These are phyloP conservation scores for Penicillium desertorum DNA, from an alignment of 495 filamentous ascomycete genomes.

Conservation along the genomic window DNA sequence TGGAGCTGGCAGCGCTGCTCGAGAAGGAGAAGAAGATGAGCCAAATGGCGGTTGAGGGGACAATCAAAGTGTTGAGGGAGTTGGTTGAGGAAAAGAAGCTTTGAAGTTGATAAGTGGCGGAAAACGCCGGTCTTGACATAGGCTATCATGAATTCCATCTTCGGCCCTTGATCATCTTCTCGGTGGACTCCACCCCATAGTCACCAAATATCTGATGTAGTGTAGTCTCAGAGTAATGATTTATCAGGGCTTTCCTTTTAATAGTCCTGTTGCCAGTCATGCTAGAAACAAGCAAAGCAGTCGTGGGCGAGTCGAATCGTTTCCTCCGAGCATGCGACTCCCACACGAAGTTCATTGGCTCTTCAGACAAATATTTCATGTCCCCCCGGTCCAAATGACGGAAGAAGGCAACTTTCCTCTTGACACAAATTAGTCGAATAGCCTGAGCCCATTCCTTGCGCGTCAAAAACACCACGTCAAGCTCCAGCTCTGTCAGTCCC, in stretches of 20 bases:
- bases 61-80: slow-evolving; percentile 34
- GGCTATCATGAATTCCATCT: neutral
- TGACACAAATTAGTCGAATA: slow-evolving; percentile 10
- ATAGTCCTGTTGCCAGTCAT: slow-evolving; percentile 1
- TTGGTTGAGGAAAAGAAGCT: slow-evolving; percentile 35
- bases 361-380: too few species aligned
- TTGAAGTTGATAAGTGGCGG: neutral
- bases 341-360: slow-evolving; percentile 1
- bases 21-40: slow-evolving; percentile 33
- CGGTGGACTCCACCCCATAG: neutral
- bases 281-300: slow-evolving; percentile 3
- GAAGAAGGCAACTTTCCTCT: neutral
- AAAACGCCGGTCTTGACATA: neutral
- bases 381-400: neutral
- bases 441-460: slow-evolving; percentile 4
- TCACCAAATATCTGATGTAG: slow-evolving; percentile 4
- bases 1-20: slow-evolving; percentile 29
- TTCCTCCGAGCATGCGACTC: neutral
- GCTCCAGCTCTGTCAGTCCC: slow-evolving; percentile 18
- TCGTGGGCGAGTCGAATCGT: slow-evolving; percentile 6
- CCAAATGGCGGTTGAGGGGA: slow-evolving; percentile 38
- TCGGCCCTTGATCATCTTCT: neutral
- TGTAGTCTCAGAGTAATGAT: neutral
- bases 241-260: neutral
- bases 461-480: slow-evolving; percentile 13